These are phyloP conservation scores for Hibiscus tridactylites DNA, from an alignment of 345 rosid genomes.

Conservation along the genomic window DNA sequence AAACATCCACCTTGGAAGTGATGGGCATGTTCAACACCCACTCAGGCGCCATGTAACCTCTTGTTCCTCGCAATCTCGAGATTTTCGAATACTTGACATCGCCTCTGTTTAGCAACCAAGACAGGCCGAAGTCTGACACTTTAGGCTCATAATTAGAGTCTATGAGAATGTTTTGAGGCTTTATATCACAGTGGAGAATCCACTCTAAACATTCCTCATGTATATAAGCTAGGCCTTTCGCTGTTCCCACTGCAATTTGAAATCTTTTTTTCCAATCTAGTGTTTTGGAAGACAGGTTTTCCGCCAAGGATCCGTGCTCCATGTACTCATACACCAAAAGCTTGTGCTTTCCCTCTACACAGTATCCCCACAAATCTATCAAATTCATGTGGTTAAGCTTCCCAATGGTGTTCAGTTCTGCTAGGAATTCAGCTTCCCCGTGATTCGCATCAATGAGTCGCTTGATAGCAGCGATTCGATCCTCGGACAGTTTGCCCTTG, in stretches of 20 bases:
- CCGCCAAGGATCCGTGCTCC: constrained; percentile 14
- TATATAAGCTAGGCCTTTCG: constrained; percentile 14
- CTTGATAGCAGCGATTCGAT: constrained; percentile 20
- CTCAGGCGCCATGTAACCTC: constrained; percentile 21
- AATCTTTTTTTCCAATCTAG: constrained; percentile 17
- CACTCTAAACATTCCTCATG: constrained; percentile 9
- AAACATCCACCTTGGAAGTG: constrained; percentile 13
- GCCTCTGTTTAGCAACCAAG: not conserved
- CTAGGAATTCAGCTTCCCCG: constrained; percentile 29
- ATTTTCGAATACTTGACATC: no score
- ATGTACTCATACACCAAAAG: constrained; percentile 21
- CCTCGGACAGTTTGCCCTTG: constrained; percentile 14
- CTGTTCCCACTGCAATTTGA: constrained; percentile 18
- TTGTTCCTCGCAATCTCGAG: no score
- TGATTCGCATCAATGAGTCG: constrained; percentile 11
- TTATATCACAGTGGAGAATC: constrained; percentile 26
- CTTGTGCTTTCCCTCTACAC: constrained; percentile 19
- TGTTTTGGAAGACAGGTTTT: not conserved
- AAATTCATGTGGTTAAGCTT: constrained; percentile 29
- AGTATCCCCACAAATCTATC: constrained; percentile 26
- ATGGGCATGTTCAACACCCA: constrained; percentile 19
- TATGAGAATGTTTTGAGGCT: constrained; percentile 24
- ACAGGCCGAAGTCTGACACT: constrained; percentile 21
- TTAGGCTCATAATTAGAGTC: constrained; percentile 15
- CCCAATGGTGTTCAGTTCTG: constrained; percentile 30